These are phyloP conservation scores for Magnusiomyces tetraspermus DNA, from an alignment of 1,139 yeast species.

Conservation along the genomic window DNA sequence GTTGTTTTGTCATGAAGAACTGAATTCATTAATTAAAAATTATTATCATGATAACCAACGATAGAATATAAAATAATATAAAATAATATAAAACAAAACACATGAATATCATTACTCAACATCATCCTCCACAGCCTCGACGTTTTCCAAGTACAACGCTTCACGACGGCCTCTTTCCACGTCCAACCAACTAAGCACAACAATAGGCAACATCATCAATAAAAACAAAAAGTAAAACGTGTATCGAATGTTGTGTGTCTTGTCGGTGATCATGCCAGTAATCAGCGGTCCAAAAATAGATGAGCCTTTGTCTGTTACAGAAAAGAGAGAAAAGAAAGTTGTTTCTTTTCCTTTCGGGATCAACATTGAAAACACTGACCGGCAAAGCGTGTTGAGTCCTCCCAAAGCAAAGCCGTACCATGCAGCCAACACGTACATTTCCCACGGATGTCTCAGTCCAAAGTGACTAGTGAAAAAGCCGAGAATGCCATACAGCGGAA, in stretches of 20 bases:
- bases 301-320: slow-evolving; percentile 68
- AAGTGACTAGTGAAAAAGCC: slow-evolving; percentile 44
- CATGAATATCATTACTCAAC: slow-evolving; percentile 8
- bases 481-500: slow-evolving; percentile 56
- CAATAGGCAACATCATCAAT: slow-evolving; percentile 44
- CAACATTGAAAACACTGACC: slow-evolving; percentile 53
- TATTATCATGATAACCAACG: too few relatives aligned
- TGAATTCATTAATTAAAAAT: too few relatives aligned
- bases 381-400: slow-evolving; percentile 53
- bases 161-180: slow-evolving; percentile 44
- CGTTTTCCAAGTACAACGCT: slow-evolving; percentile 24
- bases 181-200: slow-evolving; percentile 42
- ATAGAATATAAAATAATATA: too few relatives aligned
- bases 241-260: slow-evolving; percentile 57
- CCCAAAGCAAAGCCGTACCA: slow-evolving; percentile 69
- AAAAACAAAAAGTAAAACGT: slow-evolving; percentile 51
- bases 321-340: slow-evolving; percentile 57
- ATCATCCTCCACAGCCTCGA: slow-evolving; percentile 11
- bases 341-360: slow-evolving; percentile 64
- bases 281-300: slow-evolving; percentile 59
- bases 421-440: slow-evolving; percentile 53
- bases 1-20: too few relatives aligned
- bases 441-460: slow-evolving; percentile 51
- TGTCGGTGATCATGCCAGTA: slow-evolving; percentile 56
- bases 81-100: too few relatives aligned